phyloP scores from a whole-genome alignment of 2,329 filamentous ascomycete genomes.

The Epichloe glyceriae region DNA sequence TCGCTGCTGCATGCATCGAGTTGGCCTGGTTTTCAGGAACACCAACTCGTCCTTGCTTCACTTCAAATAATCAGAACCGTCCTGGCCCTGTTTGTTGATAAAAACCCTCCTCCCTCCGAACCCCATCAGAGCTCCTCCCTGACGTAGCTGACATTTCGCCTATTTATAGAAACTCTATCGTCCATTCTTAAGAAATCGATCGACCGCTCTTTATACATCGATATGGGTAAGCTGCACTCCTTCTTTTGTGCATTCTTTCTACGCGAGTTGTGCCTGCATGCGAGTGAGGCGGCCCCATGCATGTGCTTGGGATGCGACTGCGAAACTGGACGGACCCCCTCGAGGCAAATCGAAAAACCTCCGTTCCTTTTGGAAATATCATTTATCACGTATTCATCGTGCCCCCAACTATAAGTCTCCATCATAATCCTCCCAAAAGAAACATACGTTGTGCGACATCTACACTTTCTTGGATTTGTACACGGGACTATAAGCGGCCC shows the following conservation, averaged over 20 bases:
- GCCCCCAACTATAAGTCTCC: not conserved
- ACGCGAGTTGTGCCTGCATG: slow-evolving; percentile 1
- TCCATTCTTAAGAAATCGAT: slow-evolving; percentile 14
- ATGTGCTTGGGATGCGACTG: slow-evolving; percentile 6
- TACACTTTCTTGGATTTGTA: slow-evolving; percentile 32
- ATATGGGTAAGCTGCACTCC: slow-evolving; percentile 30
- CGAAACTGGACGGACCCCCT: slow-evolving; percentile 9
- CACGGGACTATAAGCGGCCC: not conserved
- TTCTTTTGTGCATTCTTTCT: slow-evolving; percentile 4
- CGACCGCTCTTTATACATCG: slow-evolving; percentile 26
- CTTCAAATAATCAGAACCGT: not conserved
- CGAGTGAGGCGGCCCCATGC: slow-evolving; percentile 12
- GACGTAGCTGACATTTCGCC: slow-evolving; percentile 1
- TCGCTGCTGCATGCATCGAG: not conserved
- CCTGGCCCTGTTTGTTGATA: not conserved
- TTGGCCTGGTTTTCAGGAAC: not conserved
- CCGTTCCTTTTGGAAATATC: not conserved
- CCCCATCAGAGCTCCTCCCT: slow-evolving; percentile 12
- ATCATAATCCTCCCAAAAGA: slow-evolving; percentile 17
- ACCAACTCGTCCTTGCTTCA: not conserved
- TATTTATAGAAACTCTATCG: slow-evolving; percentile 9
- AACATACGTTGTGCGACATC: slow-evolving; percentile 28
- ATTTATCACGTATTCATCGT: slow-evolving; percentile 8
- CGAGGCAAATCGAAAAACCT: slow-evolving; percentile 3
- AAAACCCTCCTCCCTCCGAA: slow-evolving; percentile 11